These are phyloP conservation scores for Fonsecaea pugnacius DNA, from an alignment of 2,329 filamentous ascomycete genomes.

Conservation along the genomic window DNA sequence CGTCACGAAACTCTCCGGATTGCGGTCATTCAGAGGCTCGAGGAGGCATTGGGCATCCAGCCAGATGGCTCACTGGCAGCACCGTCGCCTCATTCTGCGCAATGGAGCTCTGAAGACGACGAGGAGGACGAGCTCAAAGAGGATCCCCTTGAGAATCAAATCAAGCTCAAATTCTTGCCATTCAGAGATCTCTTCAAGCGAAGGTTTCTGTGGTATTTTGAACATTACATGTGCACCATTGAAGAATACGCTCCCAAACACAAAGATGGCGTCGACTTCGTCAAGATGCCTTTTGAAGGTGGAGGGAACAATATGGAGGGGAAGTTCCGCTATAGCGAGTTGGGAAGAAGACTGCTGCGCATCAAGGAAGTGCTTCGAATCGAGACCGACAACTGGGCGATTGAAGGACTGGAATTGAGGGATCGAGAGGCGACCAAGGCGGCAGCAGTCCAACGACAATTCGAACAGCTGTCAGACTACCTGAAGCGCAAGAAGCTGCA, in stretches of 20 bases:
- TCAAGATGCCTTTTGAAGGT: conserved; percentile 86
- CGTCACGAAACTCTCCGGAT: conserved; percentile 87
- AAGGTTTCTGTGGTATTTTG: conserved; percentile 94
- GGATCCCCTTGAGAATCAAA: conserved; percentile 57
- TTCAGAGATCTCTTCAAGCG: conserved; percentile 91
- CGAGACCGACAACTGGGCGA: conserved; percentile 73
- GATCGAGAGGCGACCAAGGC: conserved; percentile 74
- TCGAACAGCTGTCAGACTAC: conserved; percentile 75
- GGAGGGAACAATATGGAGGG: conserved; percentile 81
- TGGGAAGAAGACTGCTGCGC: conserved; percentile 69
- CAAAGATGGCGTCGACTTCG: conserved; percentile 67
- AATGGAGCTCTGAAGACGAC: conserved; percentile 39
- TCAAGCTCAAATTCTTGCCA: conserved; percentile 71
- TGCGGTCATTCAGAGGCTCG: conserved; percentile 81
- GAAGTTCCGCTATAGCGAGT: conserved; percentile 75
- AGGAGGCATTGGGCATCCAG: conserved; percentile 73
- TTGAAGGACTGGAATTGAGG: conserved; percentile 67
- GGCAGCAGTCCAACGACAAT: conserved; percentile 81
- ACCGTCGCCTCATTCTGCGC: conserved; percentile 24
- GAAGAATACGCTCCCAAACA: conserved; percentile 66
- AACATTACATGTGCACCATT: conserved; percentile 77
- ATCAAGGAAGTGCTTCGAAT: conserved; percentile 73
- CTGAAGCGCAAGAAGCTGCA: conserved; percentile 72
- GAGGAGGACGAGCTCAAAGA: conserved; percentile 44
- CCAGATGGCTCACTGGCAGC: conserved; percentile 52